A percentile compares a stretch with the other conserved stretches of the same genome.
phyloP scores from a whole-genome alignment of 306 rosid genomes.

The Bauhinia variegata region DNA sequence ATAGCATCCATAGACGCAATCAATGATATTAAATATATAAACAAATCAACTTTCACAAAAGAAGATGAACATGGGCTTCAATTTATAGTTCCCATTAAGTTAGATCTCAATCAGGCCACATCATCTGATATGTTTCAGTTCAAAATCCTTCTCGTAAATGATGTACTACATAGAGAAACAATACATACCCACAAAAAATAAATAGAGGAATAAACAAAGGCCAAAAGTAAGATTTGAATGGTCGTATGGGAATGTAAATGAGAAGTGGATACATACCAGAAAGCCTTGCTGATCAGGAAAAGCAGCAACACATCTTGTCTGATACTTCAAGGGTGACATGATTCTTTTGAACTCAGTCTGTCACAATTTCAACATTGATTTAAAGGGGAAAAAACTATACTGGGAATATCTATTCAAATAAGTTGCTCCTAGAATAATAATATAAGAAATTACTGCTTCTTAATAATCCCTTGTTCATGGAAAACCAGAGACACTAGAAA shows the following conservation, averaged over 20 bases:
- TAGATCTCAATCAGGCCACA: constrained; percentile 20
- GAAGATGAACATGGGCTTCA: neutral
- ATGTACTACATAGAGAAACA: no score
- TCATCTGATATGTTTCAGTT: constrained; percentile 2
- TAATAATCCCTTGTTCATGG: constrained; percentile 5
- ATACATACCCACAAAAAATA: neutral
- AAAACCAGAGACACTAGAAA: constrained; percentile 23
- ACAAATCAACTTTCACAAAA: constrained; percentile 20
- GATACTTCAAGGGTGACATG: constrained; percentile 84
- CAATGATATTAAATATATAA: neutral
- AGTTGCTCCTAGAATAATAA: constrained; percentile 6
- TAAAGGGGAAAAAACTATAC: constrained; percentile 10
- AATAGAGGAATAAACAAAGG: neutral
- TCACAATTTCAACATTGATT: constrained; percentile 34
- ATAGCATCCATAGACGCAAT: constrained; percentile 19
- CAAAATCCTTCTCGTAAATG: constrained; percentile 20
- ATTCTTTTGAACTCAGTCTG: constrained; percentile 87
- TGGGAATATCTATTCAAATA: constrained; percentile 20
- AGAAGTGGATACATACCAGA: constrained; percentile 60
- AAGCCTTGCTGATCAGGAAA: constrained; percentile 98
- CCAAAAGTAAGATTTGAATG: neutral
- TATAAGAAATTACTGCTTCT: constrained; percentile 5
- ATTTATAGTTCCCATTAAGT: neutral
- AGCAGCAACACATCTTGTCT: constrained; percentile 95
- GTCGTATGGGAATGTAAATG: constrained; percentile 10